Percentiles rank a stretch among this genome's conserved stretches.
Conservation (phyloP, 768 basidiomycete genomes). For the Termitomyces sp. region DNA sequence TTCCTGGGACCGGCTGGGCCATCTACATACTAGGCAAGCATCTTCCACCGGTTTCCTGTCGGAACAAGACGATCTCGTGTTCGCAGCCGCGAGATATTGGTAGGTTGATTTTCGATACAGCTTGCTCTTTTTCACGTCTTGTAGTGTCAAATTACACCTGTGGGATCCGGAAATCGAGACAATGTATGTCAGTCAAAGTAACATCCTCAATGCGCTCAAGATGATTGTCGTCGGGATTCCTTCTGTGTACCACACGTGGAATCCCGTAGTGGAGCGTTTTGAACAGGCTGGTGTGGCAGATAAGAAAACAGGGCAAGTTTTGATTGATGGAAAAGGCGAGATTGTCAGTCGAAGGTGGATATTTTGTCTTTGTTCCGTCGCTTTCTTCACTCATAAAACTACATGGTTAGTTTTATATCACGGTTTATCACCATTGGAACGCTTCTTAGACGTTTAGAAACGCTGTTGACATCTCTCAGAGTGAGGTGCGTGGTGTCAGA, state of each 20-base stretch:
- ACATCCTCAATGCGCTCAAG: conserved; percentile 49
- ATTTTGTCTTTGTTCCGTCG: neutral
- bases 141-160: conserved; percentile 45
- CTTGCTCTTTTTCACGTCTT: neutral
- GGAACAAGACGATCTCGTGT: conserved; percentile 51
- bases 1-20: conserved; percentile 60
- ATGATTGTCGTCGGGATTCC: conserved; percentile 61
- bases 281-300: conserved; percentile 32
- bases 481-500: conserved; percentile 33
- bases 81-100: conserved; percentile 56
- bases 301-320: conserved; percentile 28
- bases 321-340: conserved; percentile 55
- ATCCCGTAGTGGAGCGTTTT: conserved; percentile 49
- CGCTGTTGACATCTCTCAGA: conserved; percentile 39
- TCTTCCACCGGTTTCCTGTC: conserved; percentile 56
- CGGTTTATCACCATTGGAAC: conserved; percentile 69
- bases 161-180: conserved; percentile 29
- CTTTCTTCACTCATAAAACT: neutral
- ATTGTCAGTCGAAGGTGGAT: conserved; percentile 51
- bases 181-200: conserved; percentile 38
- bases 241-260: conserved; percentile 63
- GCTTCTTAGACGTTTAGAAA: conserved; percentile 60
- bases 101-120: conserved; percentile 25
- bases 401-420: conserved; percentile 39
- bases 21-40: conserved; percentile 22